These are phyloP conservation scores for Dunaliella primolecta DNA, from an alignment of 139 green algal species.

Conservation along the genomic window DNA sequence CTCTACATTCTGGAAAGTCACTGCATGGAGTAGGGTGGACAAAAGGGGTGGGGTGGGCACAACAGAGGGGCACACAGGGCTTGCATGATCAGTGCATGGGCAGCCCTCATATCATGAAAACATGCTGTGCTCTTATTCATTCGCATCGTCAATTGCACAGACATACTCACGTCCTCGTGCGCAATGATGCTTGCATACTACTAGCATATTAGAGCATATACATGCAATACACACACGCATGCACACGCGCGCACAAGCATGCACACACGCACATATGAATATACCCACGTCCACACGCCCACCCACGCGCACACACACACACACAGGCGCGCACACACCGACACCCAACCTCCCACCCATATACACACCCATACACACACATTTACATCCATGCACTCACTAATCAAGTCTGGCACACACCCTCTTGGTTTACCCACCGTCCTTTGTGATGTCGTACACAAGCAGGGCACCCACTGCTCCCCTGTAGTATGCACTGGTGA, in stretches of 20 bases:
- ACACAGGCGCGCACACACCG: not conserved
- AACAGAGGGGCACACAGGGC: not conserved
- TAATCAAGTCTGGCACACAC: no score
- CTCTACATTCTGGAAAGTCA: conserved; percentile 98
- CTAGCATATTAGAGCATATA: not conserved
- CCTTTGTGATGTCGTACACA: conserved; percentile 99
- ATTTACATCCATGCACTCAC: not conserved
- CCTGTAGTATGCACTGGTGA: conserved; percentile 99
- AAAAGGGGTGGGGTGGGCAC: no score
- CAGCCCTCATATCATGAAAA: no score
- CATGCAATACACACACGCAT: not conserved
- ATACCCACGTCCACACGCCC: not conserved
- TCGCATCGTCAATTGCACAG: no score
- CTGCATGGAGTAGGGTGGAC: conserved; percentile 46
- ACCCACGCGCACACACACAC: not conserved
- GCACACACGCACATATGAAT: not conserved
- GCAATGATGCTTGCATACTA: no score
- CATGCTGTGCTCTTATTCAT: no score
- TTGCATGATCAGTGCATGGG: no score
- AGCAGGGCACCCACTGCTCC: conserved; percentile 95
- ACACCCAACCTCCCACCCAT: no score
- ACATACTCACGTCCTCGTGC: no score
- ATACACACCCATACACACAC: not conserved
- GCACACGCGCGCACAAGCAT: not conserved
- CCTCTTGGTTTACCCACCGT: conserved; percentile 65